Evolutionary conservation across 805 yeast genomes (phyloP).

Genomic region (Candida lessepsii): DNA sequence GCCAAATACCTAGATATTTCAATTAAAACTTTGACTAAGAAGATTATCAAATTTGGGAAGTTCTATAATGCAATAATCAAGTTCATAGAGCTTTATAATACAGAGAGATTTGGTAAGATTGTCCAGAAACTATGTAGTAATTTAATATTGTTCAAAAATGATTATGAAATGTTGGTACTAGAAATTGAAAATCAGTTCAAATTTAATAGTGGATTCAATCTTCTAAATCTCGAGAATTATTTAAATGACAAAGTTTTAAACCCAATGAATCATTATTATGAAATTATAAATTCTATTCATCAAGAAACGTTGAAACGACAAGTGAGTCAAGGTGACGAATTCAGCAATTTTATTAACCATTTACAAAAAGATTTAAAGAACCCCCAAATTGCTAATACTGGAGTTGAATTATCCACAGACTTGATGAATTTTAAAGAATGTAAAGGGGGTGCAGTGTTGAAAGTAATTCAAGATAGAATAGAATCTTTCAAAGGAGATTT

Average conservation of each 20-base stretch:
- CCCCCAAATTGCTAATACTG: conserved; percentile 23
- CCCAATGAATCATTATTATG: conserved; percentile 54
- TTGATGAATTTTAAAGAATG: conserved; percentile 48
- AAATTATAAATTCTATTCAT: conserved; percentile 52
- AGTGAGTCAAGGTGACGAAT: conserved; percentile 16
- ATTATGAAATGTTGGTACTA: conserved; percentile 30
- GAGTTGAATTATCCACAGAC: conserved; percentile 54
- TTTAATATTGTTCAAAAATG: conserved; percentile 32
- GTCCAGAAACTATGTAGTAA: conserved; percentile 70
- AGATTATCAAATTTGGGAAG: conserved; percentile 61
- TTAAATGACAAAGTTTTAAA: conserved; percentile 27
- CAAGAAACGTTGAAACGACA: conserved; percentile 41
- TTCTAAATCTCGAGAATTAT: conserved; percentile 52
- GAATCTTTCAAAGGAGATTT: conserved; percentile 65
- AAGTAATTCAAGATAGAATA: conserved; percentile 58
- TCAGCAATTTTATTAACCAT: conserved; percentile 32
- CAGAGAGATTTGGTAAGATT: conserved; percentile 60
- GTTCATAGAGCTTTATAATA: conserved; percentile 61
- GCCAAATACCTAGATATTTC: conserved; percentile 73
- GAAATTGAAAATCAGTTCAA: conserved; percentile 56
- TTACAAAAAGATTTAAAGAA: conserved; percentile 41
- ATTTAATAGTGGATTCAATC: conserved; percentile 50
- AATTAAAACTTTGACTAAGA: conserved; percentile 65
- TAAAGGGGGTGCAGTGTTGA: conserved; percentile 77
- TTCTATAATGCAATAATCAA: conserved; percentile 55